Conservation (phyloP, 2,329 filamentous ascomycete species). For the Cercospora canescens region DNA sequence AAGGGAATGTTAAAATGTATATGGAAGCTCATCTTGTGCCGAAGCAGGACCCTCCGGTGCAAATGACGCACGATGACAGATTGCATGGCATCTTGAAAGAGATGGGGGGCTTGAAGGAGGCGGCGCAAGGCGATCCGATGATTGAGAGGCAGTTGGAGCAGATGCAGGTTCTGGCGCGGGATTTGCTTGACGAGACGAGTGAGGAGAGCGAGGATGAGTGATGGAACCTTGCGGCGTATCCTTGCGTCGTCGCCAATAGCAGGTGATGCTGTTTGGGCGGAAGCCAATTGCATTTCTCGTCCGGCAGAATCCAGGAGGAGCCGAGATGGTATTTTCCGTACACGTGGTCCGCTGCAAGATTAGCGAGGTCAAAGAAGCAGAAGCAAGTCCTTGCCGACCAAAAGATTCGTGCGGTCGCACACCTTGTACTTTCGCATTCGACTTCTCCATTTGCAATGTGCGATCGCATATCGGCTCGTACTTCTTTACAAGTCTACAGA, state of each 20-base stretch:
- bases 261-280: too few relatives aligned
- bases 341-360: neutral
- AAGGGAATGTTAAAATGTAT: conserved; percentile 3
- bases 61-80: neutral
- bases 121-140: too few relatives aligned
- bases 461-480: neutral
- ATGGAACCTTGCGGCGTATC: too few relatives aligned
- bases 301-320: neutral
- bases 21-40: conserved; percentile 12
- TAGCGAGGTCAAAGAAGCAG: neutral
- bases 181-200: too few relatives aligned
- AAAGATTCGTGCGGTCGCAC: neutral
- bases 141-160: too few relatives aligned
- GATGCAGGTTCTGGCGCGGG: too few relatives aligned
- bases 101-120: neutral
- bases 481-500: neutral
- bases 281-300: neutral
- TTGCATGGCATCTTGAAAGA: neutral
- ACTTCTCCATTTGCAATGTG: neutral
- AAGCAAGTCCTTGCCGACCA: neutral
- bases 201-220: too few relatives aligned
- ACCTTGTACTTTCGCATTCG: neutral
- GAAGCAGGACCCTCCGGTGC: neutral
- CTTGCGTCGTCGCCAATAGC: too few relatives aligned
- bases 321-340: neutral